Evolutionary conservation across 306 rosid species (phyloP), one percentile per base, ranked within the genome.

Genomic region (Luffa acutangula): DNA sequence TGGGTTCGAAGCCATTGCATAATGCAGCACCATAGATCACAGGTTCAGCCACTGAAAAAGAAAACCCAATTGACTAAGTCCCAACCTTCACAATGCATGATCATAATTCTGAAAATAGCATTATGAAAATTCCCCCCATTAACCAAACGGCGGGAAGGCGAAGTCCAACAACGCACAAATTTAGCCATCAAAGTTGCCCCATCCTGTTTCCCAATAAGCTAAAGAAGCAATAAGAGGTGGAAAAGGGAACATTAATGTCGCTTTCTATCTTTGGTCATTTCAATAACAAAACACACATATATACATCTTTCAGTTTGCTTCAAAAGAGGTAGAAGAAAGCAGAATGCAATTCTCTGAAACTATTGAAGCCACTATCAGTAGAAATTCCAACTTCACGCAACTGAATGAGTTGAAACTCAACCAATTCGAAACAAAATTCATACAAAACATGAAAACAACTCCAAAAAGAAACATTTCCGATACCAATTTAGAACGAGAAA

Each of bases 21-120:
- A 79, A 20, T 9, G 34, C 37, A 87, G 85, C 66, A 88, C 96
- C 98, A 95, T 94, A 73, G 87, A 81, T 83, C 78, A 82, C 57
- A 82, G 84, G 87, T 67, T 82, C 83, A 84, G 80, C 21, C 65
- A 56, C 25, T 43, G 43, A 80, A 41, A 64, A 56, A 20, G 7
- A 48, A 59, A 21, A 83, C n/a, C 57, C 52, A 53, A 34, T 81
- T 56, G 49, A 45, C 41, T 45, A 33, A 82, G 20, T 46, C 65
- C 82, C 42, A 73, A 70, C 9, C 18, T 43, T 69, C 39, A 59
- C 15, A 25, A 1, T 53, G 52, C 34, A 76, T 56, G n/a, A 18
- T 56, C 60, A 31, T 0, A 76, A 18, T 18, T 53, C 66, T 76
- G 33, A 20, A 36, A 53, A 76, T 53, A n/a, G n/a, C 2, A 48